Evolutionary conservation across 2,329 filamentous ascomycete species (phyloP), one percentile per base, ranked within the genome.

Genomic region (Mollisiaceae sp.): DNA sequence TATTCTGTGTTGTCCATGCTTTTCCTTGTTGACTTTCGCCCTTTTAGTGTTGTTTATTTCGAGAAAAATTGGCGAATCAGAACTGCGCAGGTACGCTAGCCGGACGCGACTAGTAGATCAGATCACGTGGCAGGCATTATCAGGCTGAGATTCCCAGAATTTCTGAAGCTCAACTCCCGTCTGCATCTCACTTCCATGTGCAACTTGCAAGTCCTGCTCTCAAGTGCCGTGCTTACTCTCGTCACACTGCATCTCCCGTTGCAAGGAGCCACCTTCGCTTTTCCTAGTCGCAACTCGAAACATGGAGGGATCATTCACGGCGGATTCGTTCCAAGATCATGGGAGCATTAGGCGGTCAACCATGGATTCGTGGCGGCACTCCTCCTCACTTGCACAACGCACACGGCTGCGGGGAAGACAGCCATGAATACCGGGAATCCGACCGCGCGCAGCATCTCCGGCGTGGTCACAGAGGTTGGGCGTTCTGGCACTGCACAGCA

Each of bases 161-260:
- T 18, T 43, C n/a, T n/a, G 14, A 43, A 15, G 15, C 5, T 43
- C 41, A 43, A 15, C 41, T 6, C 15, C 18, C 43, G 43, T 45
- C 8, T 11, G 41, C 6, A 20, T 22, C 45, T 20, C 45, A 50
- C 14, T 35, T 54, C 24, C 22, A 32, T 32, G 14, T 32, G 24
- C 24, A 35, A 54, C 50, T 12, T 32, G 4, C 50, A 11, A 32
- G 14, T 14, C 41, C 14, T 57, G 22, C 22, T n/a, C 14, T 22
- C 27, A 35, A 32, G 22, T 39, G 47, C 92, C 88, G 76, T 91
- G 91, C 74, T 92, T 54, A 54, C 50, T 38, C 32, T 57, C 55
- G 36, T 20, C 36, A 56, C 39, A 15, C 55, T 27, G 18, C 20
- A 9, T 35, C 2, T 22, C 32, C n/a, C 12, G 55, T n/a, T 18